Evolutionary conservation across 148 eudicot species (phyloP), one percentile per base, ranked within the genome.

Genomic region (Camellia sinensis): DNA sequence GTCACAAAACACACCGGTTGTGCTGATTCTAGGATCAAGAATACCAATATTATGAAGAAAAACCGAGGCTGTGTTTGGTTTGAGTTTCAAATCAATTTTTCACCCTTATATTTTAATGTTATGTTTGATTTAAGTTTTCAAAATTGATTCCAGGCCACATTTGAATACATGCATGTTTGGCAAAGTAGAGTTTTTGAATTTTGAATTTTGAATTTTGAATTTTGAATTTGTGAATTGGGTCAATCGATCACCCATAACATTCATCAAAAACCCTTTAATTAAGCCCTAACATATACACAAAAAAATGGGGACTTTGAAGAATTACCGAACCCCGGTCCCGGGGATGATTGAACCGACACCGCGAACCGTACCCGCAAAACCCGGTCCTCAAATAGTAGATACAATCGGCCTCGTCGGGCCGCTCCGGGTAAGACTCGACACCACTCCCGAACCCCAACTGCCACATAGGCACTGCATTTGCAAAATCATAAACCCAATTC

Each of bases 341-440:
- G 8, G 98, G 98, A 83, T 95, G 98, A 87, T 95, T 95, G 77
- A 85, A 95, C 83, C 98, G 94, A 76, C 98, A 95, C 21, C 97
- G 87, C 57, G 87, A 67, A 21, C 96, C 97, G 44, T 85, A 95
- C 13, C 98, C 94, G 76, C 98, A 95, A 78, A 86, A 86, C 41
- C 98, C 98, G 21, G 89, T 95, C 86, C 92, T 84, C 67, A 93
- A 65, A 80, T 81, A 95, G 59, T 89, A 89, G 59, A 87, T 87
- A 84, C 98, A 95, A 87, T 95, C 93, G 65, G 92, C 87, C 82
- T 87, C 92, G 29, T 86, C 93, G 5, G 94, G 97, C 78, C 97
- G 78, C 78, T 91, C 93, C 0, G 98, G 98, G 78, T 92, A 93
- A 74, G 90, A 54, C 74, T 83, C 87, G 29, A 74, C 84, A 44